Percentiles rank a stretch among this genome's conserved stretches.
Conservation (phyloP, 306 rosid species). For the Quercus alba region DNA sequence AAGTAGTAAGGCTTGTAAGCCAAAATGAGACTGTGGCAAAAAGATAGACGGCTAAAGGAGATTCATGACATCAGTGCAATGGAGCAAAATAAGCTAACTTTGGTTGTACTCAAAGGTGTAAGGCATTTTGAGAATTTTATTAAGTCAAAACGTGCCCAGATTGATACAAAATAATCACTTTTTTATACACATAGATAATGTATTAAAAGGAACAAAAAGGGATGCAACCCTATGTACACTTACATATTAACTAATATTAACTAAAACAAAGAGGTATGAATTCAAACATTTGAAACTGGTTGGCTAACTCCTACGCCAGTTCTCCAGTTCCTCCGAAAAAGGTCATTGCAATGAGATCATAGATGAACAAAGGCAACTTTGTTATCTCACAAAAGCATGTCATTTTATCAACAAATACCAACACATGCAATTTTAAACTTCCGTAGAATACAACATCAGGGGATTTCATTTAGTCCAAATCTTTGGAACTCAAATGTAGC, state of each 20-base stretch:
- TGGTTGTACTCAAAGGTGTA: background rate
- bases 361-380: too few species aligned
- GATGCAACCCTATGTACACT: too few species aligned
- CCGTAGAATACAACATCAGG: background rate
- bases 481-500: too few species aligned
- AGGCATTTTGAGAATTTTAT: background rate
- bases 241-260: background rate
- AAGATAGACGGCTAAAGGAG: background rate
- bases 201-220: too few species aligned
- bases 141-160: background rate
- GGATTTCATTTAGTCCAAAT: too few species aligned
- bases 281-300: too few species aligned
- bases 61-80: background rate
- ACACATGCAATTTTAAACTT: constrained; percentile 15
- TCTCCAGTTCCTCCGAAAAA: too few species aligned
- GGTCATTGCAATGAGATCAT: too few species aligned
- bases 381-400: too few species aligned
- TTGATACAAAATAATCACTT: background rate
- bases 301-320: too few species aligned
- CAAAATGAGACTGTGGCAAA: background rate
- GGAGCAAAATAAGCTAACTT: background rate
- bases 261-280: too few species aligned
- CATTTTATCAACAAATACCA: constrained; percentile 9
- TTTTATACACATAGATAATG: too few species aligned
- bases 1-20: background rate